Evolutionary conservation across 1,139 yeast species (phyloP), one percentile per base, ranked within the genome.

Genomic region (Sugiyamaella novakii): DNA sequence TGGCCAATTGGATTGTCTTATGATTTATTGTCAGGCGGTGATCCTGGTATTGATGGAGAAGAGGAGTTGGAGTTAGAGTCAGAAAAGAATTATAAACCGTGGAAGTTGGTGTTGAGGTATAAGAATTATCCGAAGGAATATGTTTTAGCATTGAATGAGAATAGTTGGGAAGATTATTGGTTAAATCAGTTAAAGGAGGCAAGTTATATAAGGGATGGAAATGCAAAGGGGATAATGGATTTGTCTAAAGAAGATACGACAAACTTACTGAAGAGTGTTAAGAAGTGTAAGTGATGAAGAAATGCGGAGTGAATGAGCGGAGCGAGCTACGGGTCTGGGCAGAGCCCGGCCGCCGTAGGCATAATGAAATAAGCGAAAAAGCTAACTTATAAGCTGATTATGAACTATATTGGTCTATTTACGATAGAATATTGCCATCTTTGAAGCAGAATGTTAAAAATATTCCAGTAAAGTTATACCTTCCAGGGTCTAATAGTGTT

Each of bases 171-270:
- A 47, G 78, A 76, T 47, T 76, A 79, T 45, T 80, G 92, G 80
- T 72, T 82, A 52, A 88, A 89, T 63, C 89, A 81, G 55, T 67
- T 87, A 62, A 91, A 91, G 60, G 96, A 91, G 61, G 77, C 89
- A 2, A 80, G 87, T 59, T 87, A 75, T 61, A 79, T 88, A 0
- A 65, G 85, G 29, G 80, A 84, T 55, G 95, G 95, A 0, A 78
- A 80, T 21, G 77, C 95, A 6, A 87, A 84, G 55, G 76, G 81
- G 1, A 78, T 91, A 19, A 84, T 91, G 95, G 74, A 76, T 29
- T 67, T 91, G 51, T 80, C 92, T 11, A 82, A 79, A 54, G 73
- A 72, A 1, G 82, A 83, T 49, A 76, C 91, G 0, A 67, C 71
- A 21, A 63, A 63, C 1, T 69, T 87, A 37, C 84, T 91, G 85